These are phyloP conservation scores for Peronospora belbahrii DNA, from an alignment of 352 stramenopile species.

Conservation along the genomic window DNA sequence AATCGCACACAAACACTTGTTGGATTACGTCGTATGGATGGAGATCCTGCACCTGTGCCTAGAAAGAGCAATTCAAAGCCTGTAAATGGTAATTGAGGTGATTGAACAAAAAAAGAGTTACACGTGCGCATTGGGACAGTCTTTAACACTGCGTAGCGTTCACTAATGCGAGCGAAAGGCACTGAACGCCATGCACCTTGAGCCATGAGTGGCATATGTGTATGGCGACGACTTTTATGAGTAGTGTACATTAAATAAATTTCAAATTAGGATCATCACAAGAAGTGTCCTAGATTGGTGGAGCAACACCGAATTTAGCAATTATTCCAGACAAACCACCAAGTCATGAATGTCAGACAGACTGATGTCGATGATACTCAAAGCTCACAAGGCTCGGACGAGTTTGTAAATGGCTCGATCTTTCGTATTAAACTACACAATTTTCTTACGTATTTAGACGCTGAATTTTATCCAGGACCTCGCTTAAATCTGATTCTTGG, in stretches of 20 bases:
- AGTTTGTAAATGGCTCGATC: conserved; percentile 85
- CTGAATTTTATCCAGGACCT: conserved; percentile 86
- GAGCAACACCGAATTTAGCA: too few species aligned
- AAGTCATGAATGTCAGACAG: too few species aligned
- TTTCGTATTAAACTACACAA: conserved; percentile 89
- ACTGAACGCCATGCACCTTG: conserved; percentile 11
- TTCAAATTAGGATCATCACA: not conserved
- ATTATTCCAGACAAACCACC: too few species aligned
- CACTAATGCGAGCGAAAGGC: conserved; percentile 25
- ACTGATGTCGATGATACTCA: conserved; percentile 16
- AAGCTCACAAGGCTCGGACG: conserved; percentile 36
- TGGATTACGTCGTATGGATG: conserved; percentile 56
- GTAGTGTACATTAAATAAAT: too few species aligned
- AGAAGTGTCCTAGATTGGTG: too few species aligned
- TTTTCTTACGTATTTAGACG: conserved; percentile 91
- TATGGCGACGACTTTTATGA: too few species aligned
- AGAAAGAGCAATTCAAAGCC: conserved; percentile 81
- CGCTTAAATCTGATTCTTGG: conserved; percentile 97
- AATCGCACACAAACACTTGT: conserved; percentile 54
- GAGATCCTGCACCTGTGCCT: conserved; percentile 70
- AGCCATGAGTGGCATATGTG: too few species aligned
- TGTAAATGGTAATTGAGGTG: conserved; percentile 55
- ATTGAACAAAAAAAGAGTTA: conserved; percentile 37
- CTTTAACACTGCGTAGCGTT: conserved; percentile 37
- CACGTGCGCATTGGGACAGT: conserved; percentile 48